Evolutionary conservation across 495 filamentous ascomycete species (phyloP).

Genomic region (Penicillium manginii): DNA sequence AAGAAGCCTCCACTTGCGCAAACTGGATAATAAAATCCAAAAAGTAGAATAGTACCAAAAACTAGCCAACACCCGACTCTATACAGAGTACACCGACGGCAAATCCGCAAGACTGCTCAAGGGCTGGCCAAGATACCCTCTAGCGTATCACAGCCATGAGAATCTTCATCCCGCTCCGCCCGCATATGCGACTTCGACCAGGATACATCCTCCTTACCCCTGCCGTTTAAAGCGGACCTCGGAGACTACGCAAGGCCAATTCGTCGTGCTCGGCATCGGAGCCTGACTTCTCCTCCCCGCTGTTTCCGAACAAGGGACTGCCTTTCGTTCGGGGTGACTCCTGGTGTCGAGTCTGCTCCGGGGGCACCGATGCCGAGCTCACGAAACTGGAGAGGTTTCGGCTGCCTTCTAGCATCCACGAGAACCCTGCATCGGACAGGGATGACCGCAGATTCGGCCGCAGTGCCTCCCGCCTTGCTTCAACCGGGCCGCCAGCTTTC

Average conservation of each 20-base stretch:
- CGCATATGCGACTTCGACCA: slow-evolving; percentile 13
- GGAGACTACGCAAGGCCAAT: slow-evolving; percentile 53
- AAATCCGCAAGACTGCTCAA: background rate
- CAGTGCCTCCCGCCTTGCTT: slow-evolving; percentile 12
- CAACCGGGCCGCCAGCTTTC: slow-evolving; percentile 14
- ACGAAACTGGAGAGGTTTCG: slow-evolving; percentile 54
- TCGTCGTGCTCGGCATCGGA: slow-evolving; percentile 42
- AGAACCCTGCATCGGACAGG: slow-evolving; percentile 84
- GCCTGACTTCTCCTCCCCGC: slow-evolving; percentile 35
- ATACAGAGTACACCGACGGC: slow-evolving; percentile 1
- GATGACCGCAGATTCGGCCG: slow-evolving; percentile 26
- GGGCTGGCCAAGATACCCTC: background rate
- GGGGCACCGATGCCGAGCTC: slow-evolving; percentile 49
- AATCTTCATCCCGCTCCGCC: background rate
- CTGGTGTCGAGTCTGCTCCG: slow-evolving; percentile 49
- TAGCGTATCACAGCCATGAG: background rate
- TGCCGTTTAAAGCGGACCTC: slow-evolving; percentile 27
- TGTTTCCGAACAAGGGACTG: slow-evolving; percentile 44
- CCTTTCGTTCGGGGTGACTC: slow-evolving; percentile 32
- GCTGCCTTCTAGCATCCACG: slow-evolving; percentile 87
- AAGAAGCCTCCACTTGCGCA: background rate
- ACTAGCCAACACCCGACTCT: background rate
- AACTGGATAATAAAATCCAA: background rate
- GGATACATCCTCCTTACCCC: slow-evolving; percentile 1
- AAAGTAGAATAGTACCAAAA: background rate